Base-by-base conservation (phyloP, 164 flowering plant genomes). In the Berberis thunbergii region DNA sequence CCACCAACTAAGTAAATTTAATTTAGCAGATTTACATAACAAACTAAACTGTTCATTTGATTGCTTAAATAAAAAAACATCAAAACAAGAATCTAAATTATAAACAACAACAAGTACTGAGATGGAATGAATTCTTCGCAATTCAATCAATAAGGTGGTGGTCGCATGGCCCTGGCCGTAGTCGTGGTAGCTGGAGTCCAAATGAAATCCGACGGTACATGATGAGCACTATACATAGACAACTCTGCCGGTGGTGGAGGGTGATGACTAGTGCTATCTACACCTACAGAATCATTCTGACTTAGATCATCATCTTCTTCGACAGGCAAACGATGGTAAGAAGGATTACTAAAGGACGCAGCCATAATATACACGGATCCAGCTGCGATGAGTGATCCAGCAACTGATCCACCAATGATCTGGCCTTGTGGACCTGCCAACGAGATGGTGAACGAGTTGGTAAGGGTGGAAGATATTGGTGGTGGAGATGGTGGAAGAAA, bases 341-440 rank as follows among this genome's bases (percentile, higher is more conserved):
- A 70, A 0, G 88, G 83, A 59, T 65, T 81, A 45, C 57, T 69
- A 58, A 86, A 81, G 4, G 81, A 74, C 9, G 85, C 83, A 6
- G 87, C 86, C 2, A 84, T 69, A 3, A 86, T 61, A 56, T 59
- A 74, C 8, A 86, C 89, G 0, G 87, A 78, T 26, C 82, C 78
- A 0, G 78, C 89, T 1, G 92, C 80, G 2, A 80, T 13, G 11
- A 86, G 64, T 1, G 80, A 12, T 3, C 89, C 92, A 1, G 75
- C 82, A 0, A 86, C 92, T 7, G 76, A 60, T 11, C 92, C 92
- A 1, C 92, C 92, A 26, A 86, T 70, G 73, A 86, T 77, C 79
- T 84, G 88, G 3, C 88, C 88, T 64, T 81, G 88, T 1, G 88
- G 81, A 1, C 88, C 84, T 1, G 87, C 85, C 1, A 86, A 78